These are phyloP conservation scores for Tulasnella calospora DNA, from an alignment of 768 basidiomycete species.

Conservation along the genomic window DNA sequence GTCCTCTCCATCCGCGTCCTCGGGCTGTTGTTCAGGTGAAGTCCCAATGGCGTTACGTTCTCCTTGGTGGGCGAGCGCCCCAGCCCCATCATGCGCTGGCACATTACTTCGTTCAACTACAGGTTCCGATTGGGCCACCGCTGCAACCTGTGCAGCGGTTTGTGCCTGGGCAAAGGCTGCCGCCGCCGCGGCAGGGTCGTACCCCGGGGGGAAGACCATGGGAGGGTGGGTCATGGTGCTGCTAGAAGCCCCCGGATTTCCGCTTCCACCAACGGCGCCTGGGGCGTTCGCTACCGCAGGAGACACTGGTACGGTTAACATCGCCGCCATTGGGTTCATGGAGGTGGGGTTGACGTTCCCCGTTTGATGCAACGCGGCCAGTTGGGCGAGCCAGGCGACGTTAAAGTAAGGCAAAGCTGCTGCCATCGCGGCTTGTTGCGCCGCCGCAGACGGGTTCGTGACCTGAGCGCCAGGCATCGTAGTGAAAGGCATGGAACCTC, in stretches of 20 bases:
- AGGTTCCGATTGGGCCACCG: conserved; percentile 9
- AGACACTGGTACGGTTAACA: conserved; percentile 1
- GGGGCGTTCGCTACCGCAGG: background rate
- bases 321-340: conserved; percentile 12
- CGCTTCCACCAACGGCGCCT: too few species aligned
- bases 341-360: conserved; percentile 1
- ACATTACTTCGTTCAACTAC: background rate
- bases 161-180: conserved; percentile 19
- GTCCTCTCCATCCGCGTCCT: conserved; percentile 24
- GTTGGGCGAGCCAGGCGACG: conserved; percentile 22
- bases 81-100: background rate
- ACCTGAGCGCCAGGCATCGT: background rate
- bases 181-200: background rate
- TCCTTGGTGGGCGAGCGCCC: background rate
- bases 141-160: background rate
- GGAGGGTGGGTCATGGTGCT: background rate
- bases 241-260: background rate
- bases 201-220: conserved; percentile 6
- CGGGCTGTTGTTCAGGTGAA: conserved; percentile 4
- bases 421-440: conserved; percentile 2
- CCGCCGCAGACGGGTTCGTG: conserved; percentile 9
- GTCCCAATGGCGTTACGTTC: background rate
- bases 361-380: background rate
- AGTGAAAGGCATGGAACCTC: background rate
- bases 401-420: conserved; percentile 12